Percentiles rank a stretch among this genome's conserved stretches.
Evolutionary conservation across 225 moss, liverwort and hornwort species (phyloP).

Genomic region (Bryum argenteum): DNA sequence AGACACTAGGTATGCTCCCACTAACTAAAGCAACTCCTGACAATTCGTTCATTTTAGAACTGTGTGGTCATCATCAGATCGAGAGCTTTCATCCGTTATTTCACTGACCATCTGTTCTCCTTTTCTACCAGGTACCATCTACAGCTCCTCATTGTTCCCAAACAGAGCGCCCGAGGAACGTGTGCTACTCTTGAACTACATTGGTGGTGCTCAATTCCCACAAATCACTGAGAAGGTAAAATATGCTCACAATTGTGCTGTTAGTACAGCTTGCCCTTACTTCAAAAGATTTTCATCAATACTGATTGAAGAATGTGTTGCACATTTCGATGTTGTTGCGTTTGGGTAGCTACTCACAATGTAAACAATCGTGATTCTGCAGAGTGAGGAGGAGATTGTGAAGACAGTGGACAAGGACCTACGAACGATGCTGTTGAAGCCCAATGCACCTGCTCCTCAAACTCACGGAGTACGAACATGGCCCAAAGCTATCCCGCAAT

Average conservation of each 20-base stretch:
- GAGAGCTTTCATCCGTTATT: not conserved
- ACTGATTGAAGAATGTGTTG: too few relatives aligned
- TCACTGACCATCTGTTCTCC: conserved; percentile 4
- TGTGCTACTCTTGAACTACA: conserved; percentile 91
- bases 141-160: conserved; percentile 93
- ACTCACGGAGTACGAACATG: conserved; percentile 85
- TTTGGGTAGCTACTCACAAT: not conserved
- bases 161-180: conserved; percentile 91
- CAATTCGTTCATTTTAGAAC: conserved; percentile 10
- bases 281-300: not conserved
- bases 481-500: conserved; percentile 94
- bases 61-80: conserved; percentile 5
- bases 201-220: conserved; percentile 84
- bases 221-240: conserved; percentile 76
- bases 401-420: conserved; percentile 88
- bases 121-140: conserved; percentile 80
- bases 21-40: not conserved
- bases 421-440: conserved; percentile 87
- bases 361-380: conserved; percentile 20
- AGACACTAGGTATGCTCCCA: conserved; percentile 71
- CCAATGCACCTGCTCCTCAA: conserved; percentile 71
- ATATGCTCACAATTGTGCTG: not conserved
- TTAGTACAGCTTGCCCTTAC: conserved; percentile 11
- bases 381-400: conserved; percentile 89
- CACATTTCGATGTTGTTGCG: not conserved